Percentiles rank a stretch among this genome's conserved stretches.
Evolutionary conservation across 2,329 filamentous ascomycete species (phyloP).

Genomic region (Diaporthe humulicola): DNA sequence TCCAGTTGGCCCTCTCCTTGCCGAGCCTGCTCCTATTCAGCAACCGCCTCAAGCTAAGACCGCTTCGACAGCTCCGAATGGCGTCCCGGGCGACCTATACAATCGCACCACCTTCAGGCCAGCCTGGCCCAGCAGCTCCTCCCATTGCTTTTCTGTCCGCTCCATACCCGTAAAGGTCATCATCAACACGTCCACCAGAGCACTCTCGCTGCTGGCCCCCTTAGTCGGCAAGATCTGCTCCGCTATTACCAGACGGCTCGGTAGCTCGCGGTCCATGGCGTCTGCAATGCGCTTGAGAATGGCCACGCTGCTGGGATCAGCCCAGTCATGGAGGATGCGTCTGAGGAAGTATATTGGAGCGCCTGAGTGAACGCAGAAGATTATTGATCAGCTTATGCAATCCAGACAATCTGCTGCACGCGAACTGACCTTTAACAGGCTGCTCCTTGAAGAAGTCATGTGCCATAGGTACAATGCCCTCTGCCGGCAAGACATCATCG

Average conservation of each 20-base stretch:
- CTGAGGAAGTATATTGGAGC: conserved; percentile 44
- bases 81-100: conserved; percentile 6
- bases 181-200: conserved; percentile 42
- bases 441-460: conserved; percentile 33
- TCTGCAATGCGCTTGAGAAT: conserved; percentile 34
- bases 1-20: neutral
- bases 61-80: conserved; percentile 29
- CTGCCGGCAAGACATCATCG: neutral
- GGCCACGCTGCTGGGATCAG: conserved; percentile 19
- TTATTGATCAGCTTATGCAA: neutral
- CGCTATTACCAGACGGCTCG: conserved; percentile 42
- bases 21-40: too few species aligned
- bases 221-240: conserved; percentile 42
- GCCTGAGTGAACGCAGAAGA: conserved; percentile 18
- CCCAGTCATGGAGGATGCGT: conserved; percentile 42
- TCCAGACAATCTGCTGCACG: neutral
- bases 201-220: conserved; percentile 1
- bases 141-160: conserved; percentile 36
- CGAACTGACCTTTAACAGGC: conserved; percentile 19
- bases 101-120: conserved; percentile 13
- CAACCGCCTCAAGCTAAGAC: conserved; percentile 1
- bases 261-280: conserved; percentile 39
- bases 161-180: conserved; percentile 40
- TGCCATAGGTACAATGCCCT: conserved; percentile 22
- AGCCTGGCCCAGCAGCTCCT: conserved; percentile 23